Evolutionary conservation across 257 asterid species (phyloP).

Genomic region (Ballota nigra): DNA sequence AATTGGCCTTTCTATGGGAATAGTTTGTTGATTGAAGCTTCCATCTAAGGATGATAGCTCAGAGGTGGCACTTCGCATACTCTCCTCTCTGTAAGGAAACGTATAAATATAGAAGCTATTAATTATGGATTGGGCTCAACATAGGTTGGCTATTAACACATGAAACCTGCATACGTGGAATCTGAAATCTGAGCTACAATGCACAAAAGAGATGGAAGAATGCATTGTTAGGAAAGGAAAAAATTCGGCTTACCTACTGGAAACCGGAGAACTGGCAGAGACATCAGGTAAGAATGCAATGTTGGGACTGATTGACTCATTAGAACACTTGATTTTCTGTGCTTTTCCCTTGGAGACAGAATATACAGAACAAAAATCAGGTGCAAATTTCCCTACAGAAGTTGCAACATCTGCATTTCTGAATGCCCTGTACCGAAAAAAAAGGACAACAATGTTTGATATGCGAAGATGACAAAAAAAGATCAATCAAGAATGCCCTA

Average conservation of each 20-base stretch:
- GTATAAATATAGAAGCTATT: neutral
- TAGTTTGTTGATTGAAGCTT: neutral
- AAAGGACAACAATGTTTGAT: neutral
- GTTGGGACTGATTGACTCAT: constrained; percentile 32
- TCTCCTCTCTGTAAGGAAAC: constrained; percentile 38
- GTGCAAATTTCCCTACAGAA: constrained; percentile 46
- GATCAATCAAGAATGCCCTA: neutral
- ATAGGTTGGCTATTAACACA: neutral
- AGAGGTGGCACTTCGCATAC: constrained; percentile 32
- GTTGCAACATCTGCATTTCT: constrained; percentile 52
- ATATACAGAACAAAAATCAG: constrained; percentile 63
- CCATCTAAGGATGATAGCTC: constrained; percentile 26
- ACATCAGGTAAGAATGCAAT: constrained; percentile 16
- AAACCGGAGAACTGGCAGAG: constrained; percentile 18
- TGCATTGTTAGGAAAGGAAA: neutral
- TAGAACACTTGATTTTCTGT: constrained; percentile 39
- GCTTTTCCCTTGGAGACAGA: constrained; percentile 47
- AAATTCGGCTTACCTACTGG: constrained; percentile 31
- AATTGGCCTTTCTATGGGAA: constrained; percentile 9
- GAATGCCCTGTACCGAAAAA: constrained; percentile 53
- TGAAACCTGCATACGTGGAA: neutral
- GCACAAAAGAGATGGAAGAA: neutral
- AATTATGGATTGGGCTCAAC: neutral
- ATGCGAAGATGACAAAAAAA: neutral
- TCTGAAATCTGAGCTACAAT: neutral